These are phyloP conservation scores for Leccinum subfulvum DNA, from an alignment of 1,284 basidiomycete genomes.

Conservation along the genomic window DNA sequence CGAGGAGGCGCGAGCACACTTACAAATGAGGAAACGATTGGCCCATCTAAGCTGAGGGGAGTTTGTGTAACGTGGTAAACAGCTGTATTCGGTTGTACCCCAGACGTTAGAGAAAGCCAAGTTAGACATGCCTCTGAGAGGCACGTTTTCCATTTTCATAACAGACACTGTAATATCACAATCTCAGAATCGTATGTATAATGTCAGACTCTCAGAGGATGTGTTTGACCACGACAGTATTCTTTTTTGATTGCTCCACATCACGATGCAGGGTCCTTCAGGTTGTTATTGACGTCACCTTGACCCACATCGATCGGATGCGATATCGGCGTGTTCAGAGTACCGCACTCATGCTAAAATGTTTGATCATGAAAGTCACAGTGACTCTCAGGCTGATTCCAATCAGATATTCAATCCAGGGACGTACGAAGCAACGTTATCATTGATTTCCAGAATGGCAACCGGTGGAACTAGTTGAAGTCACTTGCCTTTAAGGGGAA, in stretches of 20 bases:
- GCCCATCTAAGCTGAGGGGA: constrained; percentile 21
- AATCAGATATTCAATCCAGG: not conserved
- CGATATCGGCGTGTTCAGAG: not conserved
- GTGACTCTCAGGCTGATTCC: not conserved
- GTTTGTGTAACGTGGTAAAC: not conserved
- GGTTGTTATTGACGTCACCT: not conserved
- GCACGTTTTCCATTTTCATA: not conserved
- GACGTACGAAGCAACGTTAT: not conserved
- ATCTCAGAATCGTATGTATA: not conserved
- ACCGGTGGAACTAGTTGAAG: not conserved
- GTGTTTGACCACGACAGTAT: not conserved
- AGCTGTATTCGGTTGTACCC: not conserved
- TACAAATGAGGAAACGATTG: constrained; percentile 19
- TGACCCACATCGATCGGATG: not conserved
- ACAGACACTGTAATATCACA: not conserved
- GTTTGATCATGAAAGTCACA: not conserved
- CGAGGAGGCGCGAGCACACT: constrained; percentile 4
- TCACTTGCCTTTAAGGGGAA: not conserved
- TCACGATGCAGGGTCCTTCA: not conserved
- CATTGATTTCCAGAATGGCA: not conserved
- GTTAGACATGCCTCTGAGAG: not conserved
- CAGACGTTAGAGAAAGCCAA: not conserved
- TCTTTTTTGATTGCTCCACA: not conserved
- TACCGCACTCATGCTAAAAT: not conserved
- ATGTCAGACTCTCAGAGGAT: not conserved